Percentiles rank a stretch among this genome's conserved stretches.
phyloP scores from a whole-genome alignment of 768 basidiomycete genomes.

The Crucibulum laeve region DNA sequence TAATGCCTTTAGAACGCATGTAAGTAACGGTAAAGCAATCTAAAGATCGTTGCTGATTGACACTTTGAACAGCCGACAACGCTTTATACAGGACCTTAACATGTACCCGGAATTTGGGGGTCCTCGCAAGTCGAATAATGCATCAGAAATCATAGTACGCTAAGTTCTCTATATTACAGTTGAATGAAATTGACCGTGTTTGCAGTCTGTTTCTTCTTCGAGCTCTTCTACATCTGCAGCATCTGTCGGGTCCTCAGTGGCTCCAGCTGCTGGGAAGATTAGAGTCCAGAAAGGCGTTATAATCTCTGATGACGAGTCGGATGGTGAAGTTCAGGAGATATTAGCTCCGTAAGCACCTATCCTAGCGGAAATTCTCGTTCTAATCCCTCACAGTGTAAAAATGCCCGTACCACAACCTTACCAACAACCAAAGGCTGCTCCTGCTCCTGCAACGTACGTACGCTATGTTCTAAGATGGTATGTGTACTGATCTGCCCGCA shows the following conservation, averaged over 20 bases:
- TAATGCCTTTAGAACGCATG: slow-evolving; percentile 33
- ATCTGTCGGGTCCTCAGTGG: not conserved
- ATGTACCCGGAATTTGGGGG: slow-evolving; percentile 28
- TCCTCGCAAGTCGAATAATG: slow-evolving; percentile 13
- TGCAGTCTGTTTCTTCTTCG: slow-evolving; percentile 9
- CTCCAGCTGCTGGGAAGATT: too few species aligned
- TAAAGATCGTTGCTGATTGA: not conserved
- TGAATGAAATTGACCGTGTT: not conserved
- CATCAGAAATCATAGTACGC: slow-evolving; percentile 20
- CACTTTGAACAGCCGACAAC: slow-evolving; percentile 21
- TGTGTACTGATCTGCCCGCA: too few species aligned
- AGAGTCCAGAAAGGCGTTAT: too few species aligned
- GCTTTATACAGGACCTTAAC: slow-evolving; percentile 22
- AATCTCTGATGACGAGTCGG: not conserved
- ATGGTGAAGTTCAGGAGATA: not conserved
- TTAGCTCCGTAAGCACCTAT: not conserved
- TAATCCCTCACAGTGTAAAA: not conserved
- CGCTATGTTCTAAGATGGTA: too few species aligned
- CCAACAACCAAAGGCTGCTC: too few species aligned
- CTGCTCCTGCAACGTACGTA: too few species aligned
- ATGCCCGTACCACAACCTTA: not conserved
- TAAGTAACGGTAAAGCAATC: slow-evolving; percentile 8
- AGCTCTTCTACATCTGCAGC: slow-evolving; percentile 2
- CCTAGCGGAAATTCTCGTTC: not conserved
- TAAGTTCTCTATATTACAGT: slow-evolving; percentile 7